These are phyloP conservation scores for Dryas octopetala DNA, from an alignment of 306 rosid genomes.

Conservation along the genomic window DNA sequence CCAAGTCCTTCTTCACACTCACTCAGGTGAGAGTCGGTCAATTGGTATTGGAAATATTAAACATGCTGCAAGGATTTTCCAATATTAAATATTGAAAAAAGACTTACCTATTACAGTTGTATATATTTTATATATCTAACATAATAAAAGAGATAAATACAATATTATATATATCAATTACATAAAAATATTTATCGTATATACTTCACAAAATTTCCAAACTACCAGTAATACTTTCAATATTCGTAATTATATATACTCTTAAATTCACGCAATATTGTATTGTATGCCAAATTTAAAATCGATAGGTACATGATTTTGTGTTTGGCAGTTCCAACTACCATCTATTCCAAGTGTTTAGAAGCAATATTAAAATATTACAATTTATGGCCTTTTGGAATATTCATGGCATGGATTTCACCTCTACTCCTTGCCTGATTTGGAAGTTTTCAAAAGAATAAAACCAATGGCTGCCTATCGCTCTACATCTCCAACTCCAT, in stretches of 20 bases:
- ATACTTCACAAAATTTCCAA: not conserved
- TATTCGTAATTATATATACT: not conserved
- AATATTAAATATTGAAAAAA: too few species aligned
- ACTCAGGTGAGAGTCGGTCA: slow-evolving; percentile 21
- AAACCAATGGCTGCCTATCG: not conserved
- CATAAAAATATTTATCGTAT: too few species aligned
- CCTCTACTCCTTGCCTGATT: slow-evolving; percentile 3
- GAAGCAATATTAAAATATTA: not conserved
- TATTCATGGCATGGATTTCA: not conserved
- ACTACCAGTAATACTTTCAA: not conserved
- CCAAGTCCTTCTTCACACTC: not conserved
- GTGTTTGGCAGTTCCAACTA: not conserved
- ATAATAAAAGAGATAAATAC: too few species aligned
- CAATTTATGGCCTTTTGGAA: slow-evolving; percentile 1
- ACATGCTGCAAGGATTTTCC: not conserved
- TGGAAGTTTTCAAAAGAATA: not conserved
- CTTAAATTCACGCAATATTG: too few species aligned
- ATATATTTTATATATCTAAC: too few species aligned
- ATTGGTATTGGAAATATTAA: not conserved
- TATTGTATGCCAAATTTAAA: too few species aligned
- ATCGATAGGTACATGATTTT: not conserved
- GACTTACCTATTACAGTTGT: too few species aligned
- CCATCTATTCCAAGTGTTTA: not conserved
- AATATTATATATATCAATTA: too few species aligned
- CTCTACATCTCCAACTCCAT: too few species aligned